A percentile compares a stretch with the other conserved stretches of the same genome.
phyloP scores from a whole-genome alignment of 768 basidiomycete genomes.

The Mycena belliarum region DNA sequence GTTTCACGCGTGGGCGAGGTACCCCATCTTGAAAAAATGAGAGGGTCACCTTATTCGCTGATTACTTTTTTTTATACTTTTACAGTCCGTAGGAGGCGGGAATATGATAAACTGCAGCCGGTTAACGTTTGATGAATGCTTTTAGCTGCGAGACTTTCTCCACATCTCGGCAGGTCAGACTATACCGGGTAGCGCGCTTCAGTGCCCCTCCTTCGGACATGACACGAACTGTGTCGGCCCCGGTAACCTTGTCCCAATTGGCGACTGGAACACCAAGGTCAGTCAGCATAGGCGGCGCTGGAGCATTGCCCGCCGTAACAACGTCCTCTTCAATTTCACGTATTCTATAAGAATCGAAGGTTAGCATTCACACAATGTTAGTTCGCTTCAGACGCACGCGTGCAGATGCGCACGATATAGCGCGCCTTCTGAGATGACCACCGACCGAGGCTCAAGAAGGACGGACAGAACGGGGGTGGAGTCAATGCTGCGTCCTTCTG shows the following conservation, averaged over 20 bases:
- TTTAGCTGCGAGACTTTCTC: conserved; percentile 52
- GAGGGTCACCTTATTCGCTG: neutral
- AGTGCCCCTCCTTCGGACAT: conserved; percentile 54
- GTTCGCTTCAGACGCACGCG: conserved; percentile 43
- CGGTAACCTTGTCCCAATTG: conserved; percentile 58
- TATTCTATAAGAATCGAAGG: conserved; percentile 44
- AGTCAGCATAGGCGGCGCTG: conserved; percentile 27
- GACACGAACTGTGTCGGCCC: conserved; percentile 36
- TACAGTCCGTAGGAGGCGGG: conserved; percentile 4
- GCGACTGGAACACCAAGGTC: conserved; percentile 43
- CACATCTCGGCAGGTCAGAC: conserved; percentile 86
- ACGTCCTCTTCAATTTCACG: conserved; percentile 55
- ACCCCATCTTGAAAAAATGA: neutral
- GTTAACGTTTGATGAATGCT: conserved; percentile 29
- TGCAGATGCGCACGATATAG: conserved; percentile 79
- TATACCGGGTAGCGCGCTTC: conserved; percentile 63
- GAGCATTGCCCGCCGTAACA: conserved; percentile 29
- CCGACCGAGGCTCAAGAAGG: conserved; percentile 82
- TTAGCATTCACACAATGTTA: conserved; percentile 10
- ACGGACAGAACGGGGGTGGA: conserved; percentile 67
- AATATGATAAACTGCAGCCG: conserved; percentile 6
- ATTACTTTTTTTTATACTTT: conserved; percentile 1
- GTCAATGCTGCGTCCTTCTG: conserved; percentile 57
- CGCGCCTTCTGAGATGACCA: conserved; percentile 69
- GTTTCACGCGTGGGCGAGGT: neutral